Conservation (phyloP, 305 asterid genomes). For the Fraxinus platypoda region DNA sequence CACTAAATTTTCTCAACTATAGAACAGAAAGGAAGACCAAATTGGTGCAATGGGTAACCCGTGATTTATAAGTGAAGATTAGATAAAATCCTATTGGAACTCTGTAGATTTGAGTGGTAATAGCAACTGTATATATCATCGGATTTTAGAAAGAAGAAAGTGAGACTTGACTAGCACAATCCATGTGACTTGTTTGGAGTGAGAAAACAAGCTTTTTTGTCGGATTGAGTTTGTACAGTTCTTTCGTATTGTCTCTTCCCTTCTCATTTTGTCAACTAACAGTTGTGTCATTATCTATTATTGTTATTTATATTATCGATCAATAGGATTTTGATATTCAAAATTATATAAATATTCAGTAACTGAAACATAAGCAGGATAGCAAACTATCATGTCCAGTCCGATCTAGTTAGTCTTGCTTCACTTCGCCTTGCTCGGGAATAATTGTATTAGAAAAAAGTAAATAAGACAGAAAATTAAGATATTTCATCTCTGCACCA, state of each 20-base stretch:
- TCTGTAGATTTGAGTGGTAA: background rate
- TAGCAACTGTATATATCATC: slow-evolving; percentile 7
- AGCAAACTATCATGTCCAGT: too few species aligned
- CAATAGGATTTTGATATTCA: too few species aligned
- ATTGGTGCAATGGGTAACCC: background rate
- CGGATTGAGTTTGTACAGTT: background rate
- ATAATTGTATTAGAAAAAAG: too few species aligned
- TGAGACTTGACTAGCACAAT: slow-evolving; percentile 33
- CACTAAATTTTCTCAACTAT: background rate
- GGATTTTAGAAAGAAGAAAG: slow-evolving; percentile 27
- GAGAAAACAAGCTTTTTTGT: background rate
- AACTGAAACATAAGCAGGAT: too few species aligned
- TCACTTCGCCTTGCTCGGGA: too few species aligned
- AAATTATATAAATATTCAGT: too few species aligned
- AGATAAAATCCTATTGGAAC: too few species aligned
- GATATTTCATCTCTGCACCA: too few species aligned
- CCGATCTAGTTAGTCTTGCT: too few species aligned
- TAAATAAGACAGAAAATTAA: too few species aligned
- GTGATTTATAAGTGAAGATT: background rate
- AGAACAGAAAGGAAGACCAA: background rate
- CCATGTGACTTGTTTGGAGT: slow-evolving; percentile 42
- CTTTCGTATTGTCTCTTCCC: background rate
- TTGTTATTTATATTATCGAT: too few species aligned
- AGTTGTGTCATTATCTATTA: background rate
- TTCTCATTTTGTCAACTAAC: background rate